Conservation (phyloP, 306 rosid genomes). For the Pyrus bretschneideri region DNA sequence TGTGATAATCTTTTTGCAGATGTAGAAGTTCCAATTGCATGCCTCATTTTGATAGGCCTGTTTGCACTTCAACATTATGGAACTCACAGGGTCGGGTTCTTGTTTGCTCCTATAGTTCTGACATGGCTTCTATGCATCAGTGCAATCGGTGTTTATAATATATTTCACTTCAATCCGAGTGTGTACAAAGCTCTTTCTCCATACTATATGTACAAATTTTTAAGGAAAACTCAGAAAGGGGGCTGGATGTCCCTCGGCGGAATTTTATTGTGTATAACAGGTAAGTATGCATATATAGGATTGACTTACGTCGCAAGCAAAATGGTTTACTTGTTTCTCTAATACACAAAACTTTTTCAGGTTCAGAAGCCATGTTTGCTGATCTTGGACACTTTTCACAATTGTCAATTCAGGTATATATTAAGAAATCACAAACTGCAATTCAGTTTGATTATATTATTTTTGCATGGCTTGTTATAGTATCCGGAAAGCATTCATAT, state of each 20-base stretch:
- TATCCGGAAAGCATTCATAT: not conserved
- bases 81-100: conserved; percentile 87
- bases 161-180: conserved; percentile 59
- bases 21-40: conserved; percentile 72
- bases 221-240: conserved; percentile 58
- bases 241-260: conserved; percentile 97
- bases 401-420: conserved; percentile 71
- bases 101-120: conserved; percentile 83
- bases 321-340: conserved; percentile 6
- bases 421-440: not conserved
- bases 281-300: conserved; percentile 28
- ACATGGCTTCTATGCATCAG: conserved; percentile 84
- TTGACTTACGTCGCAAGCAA: conserved; percentile 10
- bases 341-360: conserved; percentile 30
- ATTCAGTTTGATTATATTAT: not conserved
- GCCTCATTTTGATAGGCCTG: conserved; percentile 72
- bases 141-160: conserved; percentile 79
- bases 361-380: conserved; percentile 99
- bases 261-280: conserved; percentile 82
- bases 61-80: conserved; percentile 96
- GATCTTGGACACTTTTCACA: conserved; percentile 98
- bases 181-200: conserved; percentile 83
- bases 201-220: conserved; percentile 48
- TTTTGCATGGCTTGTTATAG: not conserved
- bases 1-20: conserved; percentile 44